Percentiles rank a stretch among this genome's conserved stretches.
These are phyloP conservation scores for Ceratocystis destructans DNA, from an alignment of 2,329 filamentous ascomycete species.

Conservation along the genomic window DNA sequence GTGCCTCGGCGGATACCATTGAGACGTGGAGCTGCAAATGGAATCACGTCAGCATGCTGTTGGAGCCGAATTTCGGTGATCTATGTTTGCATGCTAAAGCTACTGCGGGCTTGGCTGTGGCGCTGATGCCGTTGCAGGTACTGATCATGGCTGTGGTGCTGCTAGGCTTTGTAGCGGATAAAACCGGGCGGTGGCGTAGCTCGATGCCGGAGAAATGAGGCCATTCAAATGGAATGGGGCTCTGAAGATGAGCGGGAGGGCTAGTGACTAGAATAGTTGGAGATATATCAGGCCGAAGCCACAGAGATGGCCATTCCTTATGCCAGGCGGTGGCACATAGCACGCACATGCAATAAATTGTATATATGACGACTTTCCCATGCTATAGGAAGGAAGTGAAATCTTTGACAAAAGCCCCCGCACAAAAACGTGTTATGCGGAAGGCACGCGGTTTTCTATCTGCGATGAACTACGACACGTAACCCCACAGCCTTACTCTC, in stretches of 20 bases:
- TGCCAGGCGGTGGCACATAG: too few species aligned
- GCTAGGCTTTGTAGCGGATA: conserved; percentile 24
- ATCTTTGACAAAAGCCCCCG: neutral
- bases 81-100: conserved; percentile 44
- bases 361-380: neutral
- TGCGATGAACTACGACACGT: too few species aligned
- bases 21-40: conserved; percentile 52
- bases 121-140: conserved; percentile 44
- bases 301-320: too few species aligned
- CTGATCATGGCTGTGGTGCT: conserved; percentile 34
- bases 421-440: neutral
- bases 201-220: neutral
- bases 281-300: neutral
- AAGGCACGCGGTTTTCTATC: neutral
- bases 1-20: conserved; percentile 28
- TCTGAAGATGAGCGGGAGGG: neutral
- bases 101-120: conserved; percentile 39
- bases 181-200: neutral
- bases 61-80: conserved; percentile 40
- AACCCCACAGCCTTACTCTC: neutral
- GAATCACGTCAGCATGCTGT: conserved; percentile 38
- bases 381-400: neutral
- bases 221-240: too few species aligned
- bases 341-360: neutral
- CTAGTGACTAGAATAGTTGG: neutral